A percentile compares a stretch with the other conserved stretches of the same genome.
These are phyloP conservation scores for Setaria italica DNA, from an alignment of 202 grass and related monocot species.

Conservation along the genomic window DNA sequence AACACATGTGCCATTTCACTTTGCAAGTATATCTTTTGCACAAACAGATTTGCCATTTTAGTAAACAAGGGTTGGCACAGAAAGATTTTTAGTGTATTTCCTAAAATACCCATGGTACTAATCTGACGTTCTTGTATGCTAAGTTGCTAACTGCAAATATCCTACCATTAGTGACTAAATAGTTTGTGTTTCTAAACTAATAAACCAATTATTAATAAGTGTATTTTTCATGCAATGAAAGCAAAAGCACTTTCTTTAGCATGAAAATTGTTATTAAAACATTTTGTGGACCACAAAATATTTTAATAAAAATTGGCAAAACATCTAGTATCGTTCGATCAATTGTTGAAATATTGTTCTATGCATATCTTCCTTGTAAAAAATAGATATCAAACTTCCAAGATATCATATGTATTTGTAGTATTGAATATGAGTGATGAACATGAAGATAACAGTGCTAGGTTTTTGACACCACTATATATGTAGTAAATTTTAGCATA, in stretches of 20 bases:
- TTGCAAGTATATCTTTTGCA: background rate
- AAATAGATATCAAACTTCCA: background rate
- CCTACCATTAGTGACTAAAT: background rate
- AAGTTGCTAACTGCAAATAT: background rate
- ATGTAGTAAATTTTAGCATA: background rate
- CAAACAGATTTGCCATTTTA: background rate
- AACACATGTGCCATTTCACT: background rate
- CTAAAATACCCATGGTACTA: background rate
- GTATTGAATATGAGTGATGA: background rate
- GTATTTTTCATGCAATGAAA: constrained; percentile 1
- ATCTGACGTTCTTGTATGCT: background rate
- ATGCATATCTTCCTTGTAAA: background rate
- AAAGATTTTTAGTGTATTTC: background rate
- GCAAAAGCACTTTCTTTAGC: background rate
- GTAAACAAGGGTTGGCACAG: background rate
- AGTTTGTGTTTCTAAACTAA: background rate
- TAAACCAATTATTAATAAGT: background rate
- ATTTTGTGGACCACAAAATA: background rate
- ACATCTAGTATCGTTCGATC: background rate
- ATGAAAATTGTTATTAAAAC: too few relatives aligned
- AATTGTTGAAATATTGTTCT: background rate
- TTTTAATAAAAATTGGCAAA: background rate
- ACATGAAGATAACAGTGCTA: background rate
- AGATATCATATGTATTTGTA: background rate
- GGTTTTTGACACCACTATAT: background rate